Conservation (phyloP, 2,329 filamentous ascomycete species). For the Laburnicola sp. region DNA sequence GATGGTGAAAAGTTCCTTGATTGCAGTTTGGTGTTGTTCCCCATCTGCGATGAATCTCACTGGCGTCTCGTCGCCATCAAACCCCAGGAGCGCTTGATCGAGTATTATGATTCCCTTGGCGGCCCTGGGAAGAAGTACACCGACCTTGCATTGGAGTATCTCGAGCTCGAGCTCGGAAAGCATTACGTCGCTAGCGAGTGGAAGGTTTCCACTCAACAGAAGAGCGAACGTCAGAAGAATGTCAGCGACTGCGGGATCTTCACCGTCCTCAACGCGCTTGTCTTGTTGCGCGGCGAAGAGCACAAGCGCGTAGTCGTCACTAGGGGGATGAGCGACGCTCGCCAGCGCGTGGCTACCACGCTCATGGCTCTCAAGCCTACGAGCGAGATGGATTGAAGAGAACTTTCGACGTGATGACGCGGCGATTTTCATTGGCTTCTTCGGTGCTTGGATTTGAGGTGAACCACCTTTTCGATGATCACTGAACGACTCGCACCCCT, state of each 20-base stretch:
- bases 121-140: constrained; percentile 41
- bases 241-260: constrained; percentile 77
- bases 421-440: neutral
- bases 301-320: constrained; percentile 51
- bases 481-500: no score
- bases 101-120: constrained; percentile 71
- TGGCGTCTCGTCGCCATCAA: constrained; percentile 74
- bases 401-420: neutral
- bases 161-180: constrained; percentile 61
- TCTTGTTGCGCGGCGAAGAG: constrained; percentile 50
- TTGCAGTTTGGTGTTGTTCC: constrained; percentile 70
- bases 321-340: constrained; percentile 61
- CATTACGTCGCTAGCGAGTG: constrained; percentile 63
- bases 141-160: constrained; percentile 52
- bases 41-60: constrained; percentile 65
- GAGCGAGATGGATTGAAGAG: constrained; percentile 28
- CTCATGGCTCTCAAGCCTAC: constrained; percentile 59
- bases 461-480: neutral
- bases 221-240: constrained; percentile 63
- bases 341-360: constrained; percentile 65
- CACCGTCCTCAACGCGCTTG: constrained; percentile 72
- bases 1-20: constrained; percentile 60
- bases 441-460: neutral
- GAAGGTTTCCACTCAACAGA: constrained; percentile 54
- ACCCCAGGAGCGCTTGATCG: constrained; percentile 61